phyloP scores from a whole-genome alignment of 2,329 filamentous ascomycete genomes.

The Fusarium foetens region DNA sequence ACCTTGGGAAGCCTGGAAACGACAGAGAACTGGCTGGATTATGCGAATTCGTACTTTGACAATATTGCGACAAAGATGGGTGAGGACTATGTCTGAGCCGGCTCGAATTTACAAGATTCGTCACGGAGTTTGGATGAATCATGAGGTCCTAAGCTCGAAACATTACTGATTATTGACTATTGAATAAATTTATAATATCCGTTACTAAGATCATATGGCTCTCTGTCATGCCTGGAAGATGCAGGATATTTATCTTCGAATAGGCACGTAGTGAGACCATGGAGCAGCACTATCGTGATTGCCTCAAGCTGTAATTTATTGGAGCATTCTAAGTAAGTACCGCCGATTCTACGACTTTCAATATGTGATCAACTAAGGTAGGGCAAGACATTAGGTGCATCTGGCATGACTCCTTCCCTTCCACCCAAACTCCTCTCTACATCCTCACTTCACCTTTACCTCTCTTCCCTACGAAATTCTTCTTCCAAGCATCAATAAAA shows the following conservation, averaged over 20 bases:
- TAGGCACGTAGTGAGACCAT: background rate
- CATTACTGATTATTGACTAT: background rate
- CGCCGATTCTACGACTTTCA: background rate
- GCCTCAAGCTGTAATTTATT: background rate
- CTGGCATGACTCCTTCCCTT: slow-evolving; percentile 40
- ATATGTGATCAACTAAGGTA: background rate
- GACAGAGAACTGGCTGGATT: slow-evolving; percentile 29
- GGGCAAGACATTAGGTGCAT: background rate
- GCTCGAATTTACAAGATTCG: background rate
- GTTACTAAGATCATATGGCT: background rate
- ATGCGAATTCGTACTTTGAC: slow-evolving; percentile 59
- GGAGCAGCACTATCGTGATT: background rate
- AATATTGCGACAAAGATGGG: slow-evolving; percentile 55
- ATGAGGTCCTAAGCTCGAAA: background rate
- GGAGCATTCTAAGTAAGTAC: background rate
- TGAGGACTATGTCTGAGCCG: background rate
- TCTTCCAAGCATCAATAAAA: slow-evolving; percentile 39
- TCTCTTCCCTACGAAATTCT: slow-evolving; percentile 32
- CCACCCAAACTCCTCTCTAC: background rate
- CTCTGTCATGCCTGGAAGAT: background rate
- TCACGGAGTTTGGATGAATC: background rate
- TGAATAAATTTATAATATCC: background rate
- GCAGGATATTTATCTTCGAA: background rate
- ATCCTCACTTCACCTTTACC: slow-evolving; percentile 29
- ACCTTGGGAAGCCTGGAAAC: slow-evolving; percentile 13